These are phyloP conservation scores for Schizopora paradoxa DNA, from an alignment of 1,284 basidiomycete genomes.

Conservation along the genomic window DNA sequence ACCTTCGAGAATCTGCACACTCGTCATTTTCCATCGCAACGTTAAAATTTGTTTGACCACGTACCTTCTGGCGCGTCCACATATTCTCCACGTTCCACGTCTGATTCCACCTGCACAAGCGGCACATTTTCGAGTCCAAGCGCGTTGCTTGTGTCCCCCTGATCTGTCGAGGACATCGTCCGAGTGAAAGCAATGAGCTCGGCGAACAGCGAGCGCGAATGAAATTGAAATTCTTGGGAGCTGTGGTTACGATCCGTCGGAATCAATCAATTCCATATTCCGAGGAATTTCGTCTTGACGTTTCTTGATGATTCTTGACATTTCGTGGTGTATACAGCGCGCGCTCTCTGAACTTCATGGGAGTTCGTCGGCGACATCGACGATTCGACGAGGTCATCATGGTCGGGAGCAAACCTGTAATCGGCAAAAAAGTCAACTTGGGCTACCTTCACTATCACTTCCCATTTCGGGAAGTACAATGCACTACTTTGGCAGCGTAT, in stretches of 20 bases:
- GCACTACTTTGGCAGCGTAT: conserved; percentile 33
- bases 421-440: conserved; percentile 39
- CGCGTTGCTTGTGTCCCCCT: neutral
- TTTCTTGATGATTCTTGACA: conserved; percentile 30
- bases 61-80: neutral
- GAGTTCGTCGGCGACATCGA: neutral
- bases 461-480: conserved; percentile 27
- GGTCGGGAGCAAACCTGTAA: conserved; percentile 30
- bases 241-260: conserved; percentile 33
- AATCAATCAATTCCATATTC: conserved; percentile 35
- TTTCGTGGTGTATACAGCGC: conserved; percentile 30
- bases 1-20: neutral
- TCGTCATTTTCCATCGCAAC: neutral
- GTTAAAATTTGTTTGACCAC: neutral
- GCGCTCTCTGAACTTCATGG: conserved; percentile 36
- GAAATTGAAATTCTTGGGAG: conserved; percentile 29
- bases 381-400: conserved; percentile 1
- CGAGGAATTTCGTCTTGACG: conserved; percentile 32
- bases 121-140: neutral
- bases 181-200: neutral
- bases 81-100: neutral
- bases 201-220: neutral
- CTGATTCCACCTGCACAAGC: neutral
- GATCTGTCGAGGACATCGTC: neutral
- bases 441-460: conserved; percentile 31